Evolutionary conservation across 2,329 filamentous ascomycete genomes (phyloP), one percentile per base, ranked within the genome.

Genomic region (Exophiala spinifera): DNA sequence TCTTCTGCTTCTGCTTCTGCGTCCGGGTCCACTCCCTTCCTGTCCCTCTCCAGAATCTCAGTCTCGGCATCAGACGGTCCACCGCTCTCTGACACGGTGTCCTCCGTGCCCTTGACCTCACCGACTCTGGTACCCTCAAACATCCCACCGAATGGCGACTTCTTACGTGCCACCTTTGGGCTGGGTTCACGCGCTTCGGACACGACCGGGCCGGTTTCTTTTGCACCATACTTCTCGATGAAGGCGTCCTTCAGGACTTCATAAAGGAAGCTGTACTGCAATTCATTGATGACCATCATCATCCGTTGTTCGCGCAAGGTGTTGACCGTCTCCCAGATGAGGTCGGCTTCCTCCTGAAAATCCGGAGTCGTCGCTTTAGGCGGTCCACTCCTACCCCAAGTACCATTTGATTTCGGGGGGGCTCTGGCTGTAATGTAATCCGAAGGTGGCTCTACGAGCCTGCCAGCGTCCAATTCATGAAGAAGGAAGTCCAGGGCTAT

Each of bases 401-500:
- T 60, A 11, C 61, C 63, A 13, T 60, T 54, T 6, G 59, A 47
- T 4, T 31, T 17, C 17, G 53, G 17, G 10, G 40, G 15, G n/a
- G 39, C n/a, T 43, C 14, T 47, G 5, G 43, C n/a, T 19, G 46
- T 44, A 4, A 15, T 20, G 14, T 45, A 44, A 13, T 36, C 20
- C 20, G 56, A 45, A 15, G 51, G 44, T 11, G 53, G 15, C 17
- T 59, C 67, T 59, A 81, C 76, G 46, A 95, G 73, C 19, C 84
- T 79, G 46, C 91, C 92, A 4, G 84, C 80, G 21, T 89, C 84
- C 8, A 97, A 79, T 70, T 96, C 90, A 33, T 85, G 81, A 60
- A 95, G 79, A 21, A 99, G 81, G 70, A 95, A 90, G 71, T 97
- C 94, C n/a, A 99, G 80, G 1, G 90, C 88, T 65, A 99, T 96